These are phyloP conservation scores for Sporothrix humicola DNA, from an alignment of 2,329 filamentous ascomycete genomes.

Conservation along the genomic window DNA sequence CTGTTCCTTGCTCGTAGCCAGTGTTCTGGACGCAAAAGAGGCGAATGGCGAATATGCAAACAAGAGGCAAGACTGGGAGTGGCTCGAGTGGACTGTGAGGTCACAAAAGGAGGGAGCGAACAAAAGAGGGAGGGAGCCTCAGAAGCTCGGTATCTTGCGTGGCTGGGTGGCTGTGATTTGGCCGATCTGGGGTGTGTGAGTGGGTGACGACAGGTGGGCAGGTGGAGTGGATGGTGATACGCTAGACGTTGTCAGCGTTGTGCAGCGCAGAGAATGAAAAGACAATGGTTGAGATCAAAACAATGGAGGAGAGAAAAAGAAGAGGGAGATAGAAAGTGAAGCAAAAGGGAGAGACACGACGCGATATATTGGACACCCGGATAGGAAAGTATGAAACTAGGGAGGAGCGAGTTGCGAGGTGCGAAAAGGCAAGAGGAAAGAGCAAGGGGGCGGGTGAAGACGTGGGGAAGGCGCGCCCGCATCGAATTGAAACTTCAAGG, in stretches of 20 bases:
- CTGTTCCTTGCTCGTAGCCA: background rate
- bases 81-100: too few relatives aligned
- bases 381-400: slow-evolving; percentile 15
- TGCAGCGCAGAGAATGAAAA: background rate
- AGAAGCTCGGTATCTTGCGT: slow-evolving; percentile 26
- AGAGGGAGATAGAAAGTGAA: background rate
- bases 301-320: background rate
- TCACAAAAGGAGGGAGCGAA: background rate
- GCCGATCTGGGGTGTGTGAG: slow-evolving; percentile 9
- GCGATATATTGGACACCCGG: slow-evolving; percentile 12
- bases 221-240: slow-evolving; percentile 5
- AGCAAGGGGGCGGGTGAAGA: background rate
- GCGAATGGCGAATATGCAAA: background rate
- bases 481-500: background rate
- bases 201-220: background rate
- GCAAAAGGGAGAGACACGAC: background rate
- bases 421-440: too few relatives aligned
- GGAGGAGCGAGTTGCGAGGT: background rate
- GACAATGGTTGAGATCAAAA: background rate
- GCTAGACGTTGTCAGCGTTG: slow-evolving; percentile 13
- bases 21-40: background rate
- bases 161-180: slow-evolving; percentile 32
- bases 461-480: slow-evolving; percentile 8
- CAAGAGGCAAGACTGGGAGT: too few relatives aligned
- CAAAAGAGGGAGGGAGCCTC: background rate